Evolutionary conservation across 331 rosid species (phyloP), one percentile per base, ranked within the genome.

Genomic region (Quercus phellos): DNA sequence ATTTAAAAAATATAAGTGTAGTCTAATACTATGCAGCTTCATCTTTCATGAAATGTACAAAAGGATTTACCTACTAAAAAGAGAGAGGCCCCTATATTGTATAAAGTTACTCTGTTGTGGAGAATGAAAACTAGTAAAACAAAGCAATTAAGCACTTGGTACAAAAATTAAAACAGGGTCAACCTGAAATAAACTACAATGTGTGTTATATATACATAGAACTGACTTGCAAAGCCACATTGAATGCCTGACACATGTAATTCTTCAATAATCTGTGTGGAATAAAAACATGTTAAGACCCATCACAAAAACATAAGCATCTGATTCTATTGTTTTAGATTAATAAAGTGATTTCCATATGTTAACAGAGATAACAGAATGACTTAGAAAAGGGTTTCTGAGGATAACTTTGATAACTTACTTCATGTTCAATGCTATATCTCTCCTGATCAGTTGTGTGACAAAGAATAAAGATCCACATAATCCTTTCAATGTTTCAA

Each of bases 351-450:
- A 60, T 70, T 64, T 76, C 69, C 17, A 56, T 46, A 26, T 55
- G 34, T 29, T 43, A 72, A 71, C 29, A 1, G 74, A 30, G 68
- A 68, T 18, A 58, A n/a, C 5, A 54, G 5, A 70, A 34, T 70
- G 46, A 70, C 78, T 66, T 61, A 85, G 61, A 79, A 74, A 59
- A 76, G 18, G 70, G 77, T 43, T 54, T 79, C 72, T 75, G 68
- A 55, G 56, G 18, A 67, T 51, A 30, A 71, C 67, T 68, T 21
- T 55, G 46, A 74, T 8, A 35, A 81, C 96, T 91, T 87, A 94
- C 99, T 89, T 94, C 97, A 61, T 92, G 94, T 79, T 94, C 99
- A 79, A 92, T 92, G 90, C 89, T 88, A 75, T 94, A 94, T 87
- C 98, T 89, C 85, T 94, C 99, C 70, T 88, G 88, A 77, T 92